phyloP scores from a whole-genome alignment of 2,329 filamentous ascomycete species.

The Claviceps sp. region DNA sequence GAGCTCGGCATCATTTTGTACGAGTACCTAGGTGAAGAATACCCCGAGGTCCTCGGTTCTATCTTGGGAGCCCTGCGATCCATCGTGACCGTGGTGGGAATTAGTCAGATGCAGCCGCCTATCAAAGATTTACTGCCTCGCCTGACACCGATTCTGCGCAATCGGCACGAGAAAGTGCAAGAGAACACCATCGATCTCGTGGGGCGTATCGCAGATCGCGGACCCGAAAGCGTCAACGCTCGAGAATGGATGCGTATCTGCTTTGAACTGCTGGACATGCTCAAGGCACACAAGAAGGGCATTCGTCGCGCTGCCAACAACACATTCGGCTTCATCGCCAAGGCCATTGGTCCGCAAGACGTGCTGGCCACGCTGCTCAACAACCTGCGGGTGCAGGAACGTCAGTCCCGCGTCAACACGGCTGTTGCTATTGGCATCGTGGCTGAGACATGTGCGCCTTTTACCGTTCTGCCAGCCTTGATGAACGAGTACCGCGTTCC shows the following conservation, averaged over 20 bases:
- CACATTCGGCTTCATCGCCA: conserved; percentile 98
- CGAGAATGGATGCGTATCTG: conserved; percentile 99
- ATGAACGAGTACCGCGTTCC: conserved; percentile 99
- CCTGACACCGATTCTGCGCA: conserved; percentile 93
- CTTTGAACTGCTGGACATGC: conserved; percentile 96
- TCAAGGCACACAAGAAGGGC: conserved; percentile 99
- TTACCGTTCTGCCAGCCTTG: conserved; percentile 92
- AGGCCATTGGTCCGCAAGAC: conserved; percentile 95
- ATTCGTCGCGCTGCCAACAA: conserved; percentile 98
- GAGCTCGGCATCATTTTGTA: conserved; percentile 92
- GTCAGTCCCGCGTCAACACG: conserved; percentile 95
- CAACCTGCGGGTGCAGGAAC: conserved; percentile 92
- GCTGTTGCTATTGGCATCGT: conserved; percentile 98
- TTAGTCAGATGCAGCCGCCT: conserved; percentile 94
- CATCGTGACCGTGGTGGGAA: conserved; percentile 95
- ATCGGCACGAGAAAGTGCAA: conserved; percentile 97
- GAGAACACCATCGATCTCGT: conserved; percentile 98
- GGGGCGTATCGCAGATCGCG: conserved; percentile 92
- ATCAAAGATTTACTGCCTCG: conserved; percentile 93
- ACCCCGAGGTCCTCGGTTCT: conserved; percentile 91
- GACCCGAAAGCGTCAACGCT: conserved; percentile 90
- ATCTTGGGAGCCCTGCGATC: conserved; percentile 90
- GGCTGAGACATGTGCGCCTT: conserved; percentile 93
- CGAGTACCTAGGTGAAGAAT: conserved; percentile 96
- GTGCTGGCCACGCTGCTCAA: conserved; percentile 90